A percentile compares a stretch with the other conserved stretches of the same genome.
Conservation (phyloP, 768 basidiomycete species). For the Thelephora aurantiotincta region DNA sequence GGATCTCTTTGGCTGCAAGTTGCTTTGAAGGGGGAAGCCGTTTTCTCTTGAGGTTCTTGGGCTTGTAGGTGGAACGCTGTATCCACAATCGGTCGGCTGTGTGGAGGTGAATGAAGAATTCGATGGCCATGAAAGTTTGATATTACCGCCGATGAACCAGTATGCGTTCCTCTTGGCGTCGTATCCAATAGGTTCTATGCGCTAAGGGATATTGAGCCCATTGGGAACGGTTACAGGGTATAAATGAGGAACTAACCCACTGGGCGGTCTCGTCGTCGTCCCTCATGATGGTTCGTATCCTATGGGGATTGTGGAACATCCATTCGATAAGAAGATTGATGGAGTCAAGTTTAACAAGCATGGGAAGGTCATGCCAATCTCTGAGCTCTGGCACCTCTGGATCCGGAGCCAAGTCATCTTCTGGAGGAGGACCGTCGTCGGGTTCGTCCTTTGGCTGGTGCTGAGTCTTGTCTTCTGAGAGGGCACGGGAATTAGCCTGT, state of each 20-base stretch:
- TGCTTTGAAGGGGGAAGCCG: slow-evolving; percentile 16
- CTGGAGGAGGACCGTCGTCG: neutral
- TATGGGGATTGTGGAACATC: slow-evolving; percentile 72
- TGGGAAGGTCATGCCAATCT: slow-evolving; percentile 60
- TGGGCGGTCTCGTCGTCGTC: slow-evolving; percentile 61
- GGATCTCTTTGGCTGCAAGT: slow-evolving; percentile 6
- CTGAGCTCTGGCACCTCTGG: slow-evolving; percentile 17
- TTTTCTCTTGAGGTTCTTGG: slow-evolving; percentile 26
- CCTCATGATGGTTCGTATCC: slow-evolving; percentile 61
- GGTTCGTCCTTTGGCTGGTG: neutral
- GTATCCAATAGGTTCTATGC: slow-evolving; percentile 76
- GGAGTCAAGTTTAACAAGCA: slow-evolving; percentile 61
- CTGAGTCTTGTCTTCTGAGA: neutral
- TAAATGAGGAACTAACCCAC: slow-evolving; percentile 42
- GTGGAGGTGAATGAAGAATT: slow-evolving; percentile 2
- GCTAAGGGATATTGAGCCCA: slow-evolving; percentile 25
- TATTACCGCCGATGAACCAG: slow-evolving; percentile 72
- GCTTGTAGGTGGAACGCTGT: slow-evolving; percentile 52
- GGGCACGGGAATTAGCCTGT: neutral
- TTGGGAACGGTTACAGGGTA: neutral
- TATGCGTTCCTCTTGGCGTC: slow-evolving; percentile 69
- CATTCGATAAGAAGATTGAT: slow-evolving; percentile 66
- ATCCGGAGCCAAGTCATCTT: neutral
- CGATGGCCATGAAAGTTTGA: neutral
- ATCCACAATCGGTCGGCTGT: slow-evolving; percentile 77